These are phyloP conservation scores for Microbotryum lychnidis-dioicae DNA, from an alignment of 1,284 basidiomycete genomes.

Conservation along the genomic window DNA sequence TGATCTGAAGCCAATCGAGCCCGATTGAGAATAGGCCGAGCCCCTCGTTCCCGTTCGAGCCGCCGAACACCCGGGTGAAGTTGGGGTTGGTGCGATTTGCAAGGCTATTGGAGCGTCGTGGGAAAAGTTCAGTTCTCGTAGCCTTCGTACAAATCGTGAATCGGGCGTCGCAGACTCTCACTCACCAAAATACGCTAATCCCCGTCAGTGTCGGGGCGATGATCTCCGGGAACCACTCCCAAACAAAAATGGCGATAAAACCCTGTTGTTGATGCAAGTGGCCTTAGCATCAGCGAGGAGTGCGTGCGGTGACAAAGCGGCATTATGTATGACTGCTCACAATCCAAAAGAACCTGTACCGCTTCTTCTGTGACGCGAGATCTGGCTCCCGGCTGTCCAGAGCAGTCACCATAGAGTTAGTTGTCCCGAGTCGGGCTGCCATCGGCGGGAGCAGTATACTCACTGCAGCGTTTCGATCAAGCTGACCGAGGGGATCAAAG, in stretches of 20 bases:
- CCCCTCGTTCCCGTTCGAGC: slow-evolving; percentile 51
- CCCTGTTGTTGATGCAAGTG: not conserved
- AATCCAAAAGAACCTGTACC: slow-evolving; percentile 52
- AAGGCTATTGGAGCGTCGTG: slow-evolving; percentile 30
- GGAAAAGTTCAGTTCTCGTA: no score
- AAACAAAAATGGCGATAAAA: slow-evolving; percentile 49
- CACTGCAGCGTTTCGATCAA: not conserved
- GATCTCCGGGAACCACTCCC: slow-evolving; percentile 39
- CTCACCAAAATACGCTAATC: slow-evolving; percentile 52
- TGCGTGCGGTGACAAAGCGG: no score
- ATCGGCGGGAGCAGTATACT: not conserved
- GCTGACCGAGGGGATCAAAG: slow-evolving; percentile 40
- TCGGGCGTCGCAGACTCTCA: slow-evolving; percentile 4
- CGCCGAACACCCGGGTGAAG: slow-evolving; percentile 46
- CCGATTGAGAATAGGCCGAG: slow-evolving; percentile 49
- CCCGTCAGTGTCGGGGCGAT: slow-evolving; percentile 43
- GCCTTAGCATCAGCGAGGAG: no score
- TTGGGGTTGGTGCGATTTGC: slow-evolving; percentile 47
- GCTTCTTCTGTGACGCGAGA: slow-evolving; percentile 16
- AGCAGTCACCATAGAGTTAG: not conserved
- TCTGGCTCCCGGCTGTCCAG: not conserved
- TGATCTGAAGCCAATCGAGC: slow-evolving; percentile 56
- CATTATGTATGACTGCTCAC: slow-evolving; percentile 29
- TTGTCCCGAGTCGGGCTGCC: no score
- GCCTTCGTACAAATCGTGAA: no score